A percentile compares a stretch with the other conserved stretches of the same genome.
phyloP scores from a whole-genome alignment of 1,284 basidiomycete genomes.

The Rhizopogon hawkerae region DNA sequence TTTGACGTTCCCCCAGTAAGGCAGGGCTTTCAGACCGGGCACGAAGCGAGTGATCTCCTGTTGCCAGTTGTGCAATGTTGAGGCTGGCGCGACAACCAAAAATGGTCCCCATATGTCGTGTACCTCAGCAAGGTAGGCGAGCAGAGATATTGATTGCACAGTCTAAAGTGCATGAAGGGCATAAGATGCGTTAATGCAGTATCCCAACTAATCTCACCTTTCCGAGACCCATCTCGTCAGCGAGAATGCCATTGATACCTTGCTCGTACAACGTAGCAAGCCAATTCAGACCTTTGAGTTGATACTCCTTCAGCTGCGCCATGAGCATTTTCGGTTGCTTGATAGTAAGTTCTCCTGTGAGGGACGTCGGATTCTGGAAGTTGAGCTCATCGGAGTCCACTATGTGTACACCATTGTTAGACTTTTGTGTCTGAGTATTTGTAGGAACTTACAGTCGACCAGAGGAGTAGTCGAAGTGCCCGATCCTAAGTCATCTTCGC shows the following conservation, averaged over 20 bases:
- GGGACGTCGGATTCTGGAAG: slow-evolving; percentile 97
- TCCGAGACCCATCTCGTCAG: slow-evolving; percentile 98
- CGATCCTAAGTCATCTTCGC: slow-evolving; percentile 34
- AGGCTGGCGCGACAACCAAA: slow-evolving; percentile 97
- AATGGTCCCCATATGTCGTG: slow-evolving; percentile 99
- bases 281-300: slow-evolving; percentile 98
- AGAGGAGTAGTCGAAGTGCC: slow-evolving; percentile 31
- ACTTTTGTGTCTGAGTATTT: background rate
- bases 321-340: slow-evolving; percentile 95
- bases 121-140: slow-evolving; percentile 94
- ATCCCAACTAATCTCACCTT: slow-evolving; percentile 44
- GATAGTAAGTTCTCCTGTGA: slow-evolving; percentile 80
- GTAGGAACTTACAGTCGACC: slow-evolving; percentile 54
- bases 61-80: slow-evolving; percentile 99
- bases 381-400: slow-evolving; percentile 97
- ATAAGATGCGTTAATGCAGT: background rate
- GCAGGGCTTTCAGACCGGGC: slow-evolving; percentile 87
- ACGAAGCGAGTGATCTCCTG: slow-evolving; percentile 97
- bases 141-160: slow-evolving; percentile 95
- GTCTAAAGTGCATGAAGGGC: slow-evolving; percentile 48
- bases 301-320: slow-evolving; percentile 97
- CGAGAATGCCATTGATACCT: slow-evolving; percentile 97
- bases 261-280: slow-evolving; percentile 97
- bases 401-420: slow-evolving; percentile 24
- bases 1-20: slow-evolving; percentile 98